Conservation (phyloP, 371 early-diverging fungal species). For the Batkoa obscura region DNA sequence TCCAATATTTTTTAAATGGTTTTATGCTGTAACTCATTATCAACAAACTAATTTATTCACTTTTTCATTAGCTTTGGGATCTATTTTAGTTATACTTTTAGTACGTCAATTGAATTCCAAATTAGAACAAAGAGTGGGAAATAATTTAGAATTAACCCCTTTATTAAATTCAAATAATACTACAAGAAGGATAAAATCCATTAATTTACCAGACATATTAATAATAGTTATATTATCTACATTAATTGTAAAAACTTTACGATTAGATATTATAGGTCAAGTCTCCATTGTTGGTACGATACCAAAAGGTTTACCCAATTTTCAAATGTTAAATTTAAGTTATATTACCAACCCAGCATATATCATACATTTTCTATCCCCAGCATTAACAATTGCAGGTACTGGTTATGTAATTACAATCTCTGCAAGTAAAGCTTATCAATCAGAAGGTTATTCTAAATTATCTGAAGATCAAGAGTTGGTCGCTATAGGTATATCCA, state of each 20-base stretch:
- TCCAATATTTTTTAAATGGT: neutral
- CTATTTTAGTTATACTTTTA: neutral
- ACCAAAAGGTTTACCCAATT: conserved; percentile 1
- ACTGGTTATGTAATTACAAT: conserved; percentile 93
- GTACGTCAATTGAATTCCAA: neutral
- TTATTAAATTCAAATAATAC: neutral
- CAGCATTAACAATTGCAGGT: conserved; percentile 62
- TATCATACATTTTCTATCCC: conserved; percentile 32
- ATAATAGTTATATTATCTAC: neutral
- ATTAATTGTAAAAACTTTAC: neutral
- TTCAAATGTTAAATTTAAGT: neutral
- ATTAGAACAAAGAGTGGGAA: neutral
- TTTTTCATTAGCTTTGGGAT: neutral
- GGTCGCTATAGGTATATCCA: conserved; percentile 76
- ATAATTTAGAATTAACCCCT: neutral
- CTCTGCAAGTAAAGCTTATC: conserved; percentile 76
- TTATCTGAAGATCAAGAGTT: conserved; percentile 86
- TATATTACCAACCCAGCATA: conserved; percentile 20
- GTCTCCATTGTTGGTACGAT: neutral
- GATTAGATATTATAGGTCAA: neutral
- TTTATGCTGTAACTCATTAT: neutral
- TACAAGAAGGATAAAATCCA: neutral
- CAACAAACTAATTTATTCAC: neutral
- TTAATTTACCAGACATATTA: neutral
- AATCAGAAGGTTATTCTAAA: conserved; percentile 62